A percentile compares a stretch with the other conserved stretches of the same genome.
Conservation (phyloP, 805 yeast genomes). For the Wickerhamiella sergipiensis region DNA sequence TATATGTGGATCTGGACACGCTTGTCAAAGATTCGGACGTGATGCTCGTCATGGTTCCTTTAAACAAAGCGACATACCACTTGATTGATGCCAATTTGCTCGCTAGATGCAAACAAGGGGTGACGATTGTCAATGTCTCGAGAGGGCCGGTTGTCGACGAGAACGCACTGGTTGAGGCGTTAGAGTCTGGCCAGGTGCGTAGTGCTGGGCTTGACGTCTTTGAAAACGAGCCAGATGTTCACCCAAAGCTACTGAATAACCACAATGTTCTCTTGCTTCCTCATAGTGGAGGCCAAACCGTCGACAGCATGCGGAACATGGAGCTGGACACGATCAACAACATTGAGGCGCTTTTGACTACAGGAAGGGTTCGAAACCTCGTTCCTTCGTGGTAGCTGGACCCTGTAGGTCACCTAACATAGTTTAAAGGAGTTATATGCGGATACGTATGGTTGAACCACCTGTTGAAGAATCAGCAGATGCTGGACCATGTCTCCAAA, state of each 20-base stretch:
- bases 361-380: constrained; percentile 56
- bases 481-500: too few relatives aligned
- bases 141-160: constrained; percentile 51
- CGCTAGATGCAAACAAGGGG: constrained; percentile 40
- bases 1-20: constrained; percentile 34
- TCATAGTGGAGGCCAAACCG: constrained; percentile 35
- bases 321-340: constrained; percentile 67
- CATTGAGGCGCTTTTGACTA: constrained; percentile 39
- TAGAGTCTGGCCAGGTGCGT: constrained; percentile 38
- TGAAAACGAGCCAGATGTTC: constrained; percentile 42
- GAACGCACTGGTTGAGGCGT: constrained; percentile 32
- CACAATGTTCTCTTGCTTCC: constrained; percentile 41
- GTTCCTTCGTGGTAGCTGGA: constrained; percentile 48
- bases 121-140: constrained; percentile 42
- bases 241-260: constrained; percentile 32
- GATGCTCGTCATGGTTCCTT: constrained; percentile 37
- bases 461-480: too few relatives aligned
- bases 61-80: constrained; percentile 38
- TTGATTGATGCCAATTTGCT: constrained; percentile 33
- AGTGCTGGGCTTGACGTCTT: constrained; percentile 47
- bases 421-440: too few relatives aligned
- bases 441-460: too few relatives aligned
- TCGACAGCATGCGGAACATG: constrained; percentile 47
- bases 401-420: not conserved
- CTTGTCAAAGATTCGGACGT: constrained; percentile 36